These are phyloP conservation scores for Mortierella sp. DNA, from an alignment of 371 early-diverging fungal genomes.

Conservation along the genomic window DNA sequence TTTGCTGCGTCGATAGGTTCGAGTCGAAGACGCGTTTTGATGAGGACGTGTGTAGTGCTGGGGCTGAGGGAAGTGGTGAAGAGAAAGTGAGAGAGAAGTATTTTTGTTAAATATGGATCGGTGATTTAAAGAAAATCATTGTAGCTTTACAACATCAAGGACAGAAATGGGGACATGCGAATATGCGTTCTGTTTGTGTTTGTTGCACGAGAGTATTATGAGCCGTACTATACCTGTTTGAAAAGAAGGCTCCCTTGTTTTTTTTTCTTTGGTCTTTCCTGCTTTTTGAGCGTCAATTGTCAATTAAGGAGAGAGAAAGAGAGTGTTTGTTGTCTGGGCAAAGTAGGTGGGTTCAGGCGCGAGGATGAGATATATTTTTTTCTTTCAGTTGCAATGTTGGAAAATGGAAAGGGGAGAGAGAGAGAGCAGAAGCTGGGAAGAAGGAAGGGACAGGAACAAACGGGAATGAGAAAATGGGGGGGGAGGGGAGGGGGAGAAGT, in stretches of 20 bases:
- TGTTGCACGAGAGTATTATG: neutral
- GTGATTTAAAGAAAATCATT: neutral
- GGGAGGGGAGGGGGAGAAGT: no score
- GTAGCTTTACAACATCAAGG: neutral
- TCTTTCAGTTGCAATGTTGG: neutral
- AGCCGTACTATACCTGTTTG: neutral
- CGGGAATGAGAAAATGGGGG: neutral
- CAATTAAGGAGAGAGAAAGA: neutral
- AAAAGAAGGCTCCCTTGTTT: neutral
- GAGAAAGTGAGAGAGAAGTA: neutral
- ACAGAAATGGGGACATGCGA: neutral
- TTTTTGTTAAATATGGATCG: neutral
- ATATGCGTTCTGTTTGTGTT: neutral
- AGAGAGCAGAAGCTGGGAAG: neutral
- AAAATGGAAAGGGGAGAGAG: neutral
- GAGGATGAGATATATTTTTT: neutral
- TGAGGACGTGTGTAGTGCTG: neutral
- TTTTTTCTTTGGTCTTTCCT: neutral
- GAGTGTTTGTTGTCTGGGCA: neutral
- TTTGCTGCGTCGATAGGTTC: neutral
- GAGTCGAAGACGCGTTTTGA: neutral
- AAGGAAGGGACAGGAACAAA: constrained; percentile 8
- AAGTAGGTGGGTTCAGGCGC: neutral
- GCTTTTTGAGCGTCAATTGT: constrained; percentile 5
- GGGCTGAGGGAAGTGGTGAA: neutral